Base-by-base conservation (phyloP, 129 eudicot genomes). In the Glebionis coronaria region DNA sequence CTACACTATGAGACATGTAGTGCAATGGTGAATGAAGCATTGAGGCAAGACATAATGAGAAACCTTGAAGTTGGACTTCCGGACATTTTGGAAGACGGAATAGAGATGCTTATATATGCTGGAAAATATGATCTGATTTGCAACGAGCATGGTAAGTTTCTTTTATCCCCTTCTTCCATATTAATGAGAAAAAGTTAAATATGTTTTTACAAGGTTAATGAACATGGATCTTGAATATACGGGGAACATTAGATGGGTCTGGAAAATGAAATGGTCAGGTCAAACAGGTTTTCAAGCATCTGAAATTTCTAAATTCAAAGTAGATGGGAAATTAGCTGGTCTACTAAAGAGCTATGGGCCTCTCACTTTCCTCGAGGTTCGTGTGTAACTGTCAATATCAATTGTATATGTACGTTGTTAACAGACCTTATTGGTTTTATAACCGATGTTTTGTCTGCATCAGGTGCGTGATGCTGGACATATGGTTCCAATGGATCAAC, bases 401-500 rank as follows among this genome's bases (percentile, higher is more conserved):
- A 12, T 21, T 12, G 9, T n/a, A 57, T 35, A 57, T 47, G 31
- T 2, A 28, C 31, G 31, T 28, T 13, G 18, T 14, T 4, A 66
- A 58, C 19, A 13, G 47, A 61, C n/a, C 9, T 44, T 44, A 3
- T 53, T 74, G 50, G 70, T 15, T 56, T 70, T 11, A 21, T 13
- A 28, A 28, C 6, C 9, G 4, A 21, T 44, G 1, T 31, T 74
- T 57, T 47, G 45, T 16, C n/a, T n/a, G n/a, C n/a, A n/a, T n/a
- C n/a, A 84, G 83, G 82, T 81, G 72, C 73, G 72, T 63, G 70
- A 88, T 49, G 90, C 96, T 21, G 97, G 97, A 14, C 94, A 87
- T 59, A 63, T 91, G 94, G 88, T 91, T 55, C 94, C 94, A 47
- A 74, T 64, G 88, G 96, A 85, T 76, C 97, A 83, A 74, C 97